These are phyloP conservation scores for Gremmenia infestans DNA, from an alignment of 2,329 filamentous ascomycete species.

Conservation along the genomic window DNA sequence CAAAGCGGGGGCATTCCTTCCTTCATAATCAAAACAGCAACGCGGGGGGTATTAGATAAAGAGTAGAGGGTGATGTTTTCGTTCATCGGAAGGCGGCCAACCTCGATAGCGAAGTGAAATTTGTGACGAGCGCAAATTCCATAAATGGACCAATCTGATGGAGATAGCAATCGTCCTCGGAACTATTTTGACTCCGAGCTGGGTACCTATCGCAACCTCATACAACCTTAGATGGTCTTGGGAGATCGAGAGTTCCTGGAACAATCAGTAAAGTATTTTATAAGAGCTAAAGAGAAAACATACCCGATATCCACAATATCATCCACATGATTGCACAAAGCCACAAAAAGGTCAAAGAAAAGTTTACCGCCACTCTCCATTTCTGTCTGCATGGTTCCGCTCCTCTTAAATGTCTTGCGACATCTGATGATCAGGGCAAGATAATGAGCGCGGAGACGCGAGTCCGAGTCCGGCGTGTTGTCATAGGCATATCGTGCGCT, in stretches of 20 bases:
- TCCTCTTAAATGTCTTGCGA: constrained; percentile 83
- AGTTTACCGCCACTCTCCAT: constrained; percentile 85
- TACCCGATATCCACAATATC: constrained; percentile 56
- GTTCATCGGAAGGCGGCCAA: constrained; percentile 42
- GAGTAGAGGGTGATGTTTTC: constrained; percentile 33
- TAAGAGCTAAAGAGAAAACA: constrained; percentile 28
- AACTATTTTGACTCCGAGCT: constrained; percentile 29
- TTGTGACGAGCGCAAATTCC: constrained; percentile 29
- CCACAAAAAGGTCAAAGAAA: constrained; percentile 92
- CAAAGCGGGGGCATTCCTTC: constrained; percentile 25
- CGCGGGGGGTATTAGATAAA: constrained; percentile 35
- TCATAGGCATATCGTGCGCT: constrained; percentile 88
- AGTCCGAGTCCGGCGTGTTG: constrained; percentile 84
- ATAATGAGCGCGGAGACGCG: constrained; percentile 86
- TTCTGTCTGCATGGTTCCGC: constrained; percentile 91
- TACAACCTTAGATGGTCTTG: constrained; percentile 45
- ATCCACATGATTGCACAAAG: constrained; percentile 85
- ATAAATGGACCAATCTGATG: constrained; percentile 35
- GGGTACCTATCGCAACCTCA: constrained; percentile 26
- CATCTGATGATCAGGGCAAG: constrained; percentile 88
- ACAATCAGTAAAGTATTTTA: not conserved
- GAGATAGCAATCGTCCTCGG: constrained; percentile 32
- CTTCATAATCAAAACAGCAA: constrained; percentile 26
- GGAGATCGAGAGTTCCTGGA: constrained; percentile 48
- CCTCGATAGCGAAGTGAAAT: constrained; percentile 39